Base-by-base conservation (phyloP, 331 rosid genomes). In the Saraca asoca region DNA sequence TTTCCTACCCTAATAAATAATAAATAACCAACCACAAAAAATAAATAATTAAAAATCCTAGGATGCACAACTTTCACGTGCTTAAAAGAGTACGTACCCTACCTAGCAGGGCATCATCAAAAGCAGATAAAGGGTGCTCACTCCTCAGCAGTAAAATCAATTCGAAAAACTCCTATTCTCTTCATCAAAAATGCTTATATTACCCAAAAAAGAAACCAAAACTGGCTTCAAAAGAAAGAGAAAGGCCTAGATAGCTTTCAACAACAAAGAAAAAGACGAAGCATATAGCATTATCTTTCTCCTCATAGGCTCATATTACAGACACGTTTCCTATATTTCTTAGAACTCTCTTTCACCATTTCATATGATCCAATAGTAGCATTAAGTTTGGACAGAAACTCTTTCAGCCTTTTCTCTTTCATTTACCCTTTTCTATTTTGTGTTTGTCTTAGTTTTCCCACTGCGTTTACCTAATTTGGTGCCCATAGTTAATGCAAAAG, bases 401-500 rank as follows among this genome's bases (percentile, higher is more conserved):
- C n/a, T n/a, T n/a, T n/a, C 5, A 7, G 11, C 20, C 0, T 24
- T 52, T 42, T 5, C 44, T 7, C 19, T 38, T 50, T 41, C 2
- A 41, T 68, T 53, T n/a, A 31, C 9, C 41, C 62, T 62, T 43
- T 8, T 12, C 35, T 50, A 17, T 71, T 68, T 29, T 77, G 60
- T 58, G 69, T 58, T 64, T 50, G 56, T 72, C 55, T 72, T 10
- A 46, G n/a, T n/a, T 29, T 55, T 7, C 7, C 8, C 11, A 2
- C 9, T 51, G 37, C 18, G 17, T 51, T 20, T 44, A 63, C 79
- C 62, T 62, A 75, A 75, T 75, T 69, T 49, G 84, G 66, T 68
- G 78, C 29, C 62, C 12, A 49, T 31, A 66, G 72, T 66, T 57
- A 69, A 73, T 73, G 82, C 78, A 50, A 67, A 65, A 42, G 69